Conservation (phyloP, 2,329 filamentous ascomycete genomes). For the Claviceps sp. region DNA sequence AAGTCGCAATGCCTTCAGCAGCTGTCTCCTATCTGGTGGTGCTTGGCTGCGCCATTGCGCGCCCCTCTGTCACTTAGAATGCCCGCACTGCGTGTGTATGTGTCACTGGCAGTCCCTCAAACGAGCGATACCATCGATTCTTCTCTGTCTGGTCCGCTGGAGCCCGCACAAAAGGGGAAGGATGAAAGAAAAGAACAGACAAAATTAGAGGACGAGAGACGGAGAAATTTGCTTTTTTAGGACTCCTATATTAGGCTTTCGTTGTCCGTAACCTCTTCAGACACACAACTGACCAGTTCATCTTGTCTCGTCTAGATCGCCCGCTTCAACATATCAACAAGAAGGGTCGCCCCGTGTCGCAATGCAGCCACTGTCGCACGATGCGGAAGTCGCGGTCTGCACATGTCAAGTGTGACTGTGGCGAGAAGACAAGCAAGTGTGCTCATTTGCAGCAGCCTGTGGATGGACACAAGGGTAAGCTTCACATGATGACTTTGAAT, state of each 20-base stretch:
- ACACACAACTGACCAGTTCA: not conserved
- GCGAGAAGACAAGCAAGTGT: slow-evolving; percentile 72
- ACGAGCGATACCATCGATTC: not conserved
- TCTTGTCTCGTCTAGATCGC: slow-evolving; percentile 47
- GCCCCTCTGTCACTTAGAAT: not conserved
- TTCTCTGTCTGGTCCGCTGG: not conserved
- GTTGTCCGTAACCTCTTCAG: not conserved
- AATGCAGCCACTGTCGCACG: slow-evolving; percentile 92
- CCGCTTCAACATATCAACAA: slow-evolving; percentile 91
- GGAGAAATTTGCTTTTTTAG: not conserved
- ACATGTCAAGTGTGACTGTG: slow-evolving; percentile 94
- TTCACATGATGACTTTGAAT: slow-evolving; percentile 1
- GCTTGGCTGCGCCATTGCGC: not conserved
- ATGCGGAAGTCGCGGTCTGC: slow-evolving; percentile 92
- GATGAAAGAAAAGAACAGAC: not conserved
- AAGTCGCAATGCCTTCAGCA: slow-evolving; percentile 29
- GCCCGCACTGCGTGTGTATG: not conserved
- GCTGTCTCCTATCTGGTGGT: not conserved
- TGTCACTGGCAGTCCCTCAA: not conserved
- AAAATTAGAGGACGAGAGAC: not conserved
- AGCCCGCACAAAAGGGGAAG: not conserved
- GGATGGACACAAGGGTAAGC: slow-evolving; percentile 47
- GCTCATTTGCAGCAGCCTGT: slow-evolving; percentile 43
- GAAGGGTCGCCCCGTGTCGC: slow-evolving; percentile 92
- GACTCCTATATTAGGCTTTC: not conserved